These are phyloP conservation scores for Entomortierella lignicola DNA, from an alignment of 192 early-diverging fungal species.

Conservation along the genomic window DNA sequence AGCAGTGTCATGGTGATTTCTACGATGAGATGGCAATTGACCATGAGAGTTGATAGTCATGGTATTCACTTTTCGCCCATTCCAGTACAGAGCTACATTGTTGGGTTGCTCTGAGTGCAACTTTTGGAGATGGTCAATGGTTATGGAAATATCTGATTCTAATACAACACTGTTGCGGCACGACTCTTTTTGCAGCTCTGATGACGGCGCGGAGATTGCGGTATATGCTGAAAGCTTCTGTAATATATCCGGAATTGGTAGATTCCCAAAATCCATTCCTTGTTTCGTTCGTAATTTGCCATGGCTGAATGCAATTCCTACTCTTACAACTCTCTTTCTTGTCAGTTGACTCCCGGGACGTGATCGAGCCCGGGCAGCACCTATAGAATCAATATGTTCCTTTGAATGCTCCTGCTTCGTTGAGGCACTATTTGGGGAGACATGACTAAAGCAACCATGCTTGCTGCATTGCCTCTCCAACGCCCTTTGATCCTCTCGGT, in stretches of 20 bases:
- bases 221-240: background rate
- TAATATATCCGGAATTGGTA: background rate
- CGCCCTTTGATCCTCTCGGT: conserved; percentile 1
- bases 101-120: background rate
- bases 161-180: background rate
- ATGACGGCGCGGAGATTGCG: background rate
- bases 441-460: background rate
- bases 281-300: background rate
- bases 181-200: background rate
- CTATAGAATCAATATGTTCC: background rate
- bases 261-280: background rate
- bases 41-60: background rate
- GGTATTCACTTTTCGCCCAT: background rate
- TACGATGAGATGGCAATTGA: no score
- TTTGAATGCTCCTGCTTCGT: background rate
- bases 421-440: background rate
- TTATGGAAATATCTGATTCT: background rate
- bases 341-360: background rate
- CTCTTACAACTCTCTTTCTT: background rate
- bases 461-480: background rate
- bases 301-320: background rate
- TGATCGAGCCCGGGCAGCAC: background rate
- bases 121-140: background rate
- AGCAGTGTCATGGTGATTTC: background rate
- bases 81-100: background rate